phyloP scores from a whole-genome alignment of 129 eudicot species.

The Flaveria brownii region DNA sequence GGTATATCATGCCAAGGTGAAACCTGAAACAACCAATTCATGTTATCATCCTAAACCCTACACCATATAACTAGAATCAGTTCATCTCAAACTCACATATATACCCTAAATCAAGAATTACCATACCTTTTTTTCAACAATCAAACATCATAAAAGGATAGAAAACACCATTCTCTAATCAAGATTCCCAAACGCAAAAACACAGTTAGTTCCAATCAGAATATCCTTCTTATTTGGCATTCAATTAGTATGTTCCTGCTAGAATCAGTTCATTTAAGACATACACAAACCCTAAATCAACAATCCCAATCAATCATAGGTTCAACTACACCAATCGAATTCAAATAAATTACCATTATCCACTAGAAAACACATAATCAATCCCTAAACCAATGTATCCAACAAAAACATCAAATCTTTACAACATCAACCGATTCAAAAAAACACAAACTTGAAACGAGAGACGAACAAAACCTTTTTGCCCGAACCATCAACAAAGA shows the following conservation, averaged over 20 bases:
- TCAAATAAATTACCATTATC: neutral
- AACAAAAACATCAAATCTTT: constrained; percentile 1
- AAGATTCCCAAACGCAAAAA: neutral
- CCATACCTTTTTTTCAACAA: neutral
- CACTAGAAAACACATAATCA: neutral
- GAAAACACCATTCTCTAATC: neutral
- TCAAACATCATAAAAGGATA: constrained; percentile 1
- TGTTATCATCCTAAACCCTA: neutral
- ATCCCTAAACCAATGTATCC: constrained; percentile 1
- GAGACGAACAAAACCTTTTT: constrained; percentile 53
- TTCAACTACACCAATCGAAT: no score
- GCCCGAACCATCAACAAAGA: constrained; percentile 72
- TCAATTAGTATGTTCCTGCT: neutral
- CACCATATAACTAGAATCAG: neutral
- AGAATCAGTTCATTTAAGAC: neutral
- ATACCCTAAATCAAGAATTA: no score
- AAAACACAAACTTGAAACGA: neutral
- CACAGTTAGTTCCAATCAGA: neutral
- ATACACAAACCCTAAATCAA: constrained; percentile 28
- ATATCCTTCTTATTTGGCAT: neutral
- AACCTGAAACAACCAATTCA: constrained; percentile 47
- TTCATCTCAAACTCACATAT: no score
- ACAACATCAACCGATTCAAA: neutral
- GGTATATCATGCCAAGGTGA: constrained; percentile 99
- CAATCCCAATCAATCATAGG: neutral